A percentile compares a stretch with the other conserved stretches of the same genome.
These are phyloP conservation scores for Colletotrichum agaves DNA, from an alignment of 2,329 filamentous ascomycete genomes.

Conservation along the genomic window DNA sequence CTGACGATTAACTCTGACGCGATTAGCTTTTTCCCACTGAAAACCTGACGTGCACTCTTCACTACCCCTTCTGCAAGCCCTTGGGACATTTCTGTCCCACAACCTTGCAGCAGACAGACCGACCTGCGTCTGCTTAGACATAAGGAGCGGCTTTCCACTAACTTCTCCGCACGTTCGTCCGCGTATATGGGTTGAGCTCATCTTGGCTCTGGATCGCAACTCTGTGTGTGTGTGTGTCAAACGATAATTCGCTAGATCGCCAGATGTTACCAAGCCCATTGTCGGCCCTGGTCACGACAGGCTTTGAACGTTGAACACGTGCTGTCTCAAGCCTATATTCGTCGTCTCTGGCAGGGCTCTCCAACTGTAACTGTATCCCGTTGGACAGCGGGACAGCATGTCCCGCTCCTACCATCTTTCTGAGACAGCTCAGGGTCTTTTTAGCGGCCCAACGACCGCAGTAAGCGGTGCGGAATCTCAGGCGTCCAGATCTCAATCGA, in stretches of 20 bases:
- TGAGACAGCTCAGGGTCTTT: constrained; percentile 4
- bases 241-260: constrained; percentile 33
- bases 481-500: constrained; percentile 29
- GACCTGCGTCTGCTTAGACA: constrained; percentile 19
- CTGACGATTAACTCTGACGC: constrained; percentile 15
- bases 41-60: background rate
- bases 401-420: constrained; percentile 10
- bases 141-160: constrained; percentile 7
- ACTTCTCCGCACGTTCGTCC: constrained; percentile 14
- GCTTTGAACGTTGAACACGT: constrained; percentile 23
- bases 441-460: constrained; percentile 31
- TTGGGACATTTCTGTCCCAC: constrained; percentile 19
- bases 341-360: constrained; percentile 11
- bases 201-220: constrained; percentile 25
- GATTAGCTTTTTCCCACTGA: background rate
- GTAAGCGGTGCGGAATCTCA: constrained; percentile 7
- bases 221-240: constrained; percentile 31
- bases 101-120: constrained; percentile 15
- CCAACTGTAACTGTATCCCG: background rate
- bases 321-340: constrained; percentile 12
- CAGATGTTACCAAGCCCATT: constrained; percentile 25
- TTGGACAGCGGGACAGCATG: constrained; percentile 9
- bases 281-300: constrained; percentile 22
- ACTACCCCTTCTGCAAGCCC: constrained; percentile 8
- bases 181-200: constrained; percentile 14